phyloP scores from a whole-genome alignment of 1,284 basidiomycete species.

The Rhodotorula sp. region DNA sequence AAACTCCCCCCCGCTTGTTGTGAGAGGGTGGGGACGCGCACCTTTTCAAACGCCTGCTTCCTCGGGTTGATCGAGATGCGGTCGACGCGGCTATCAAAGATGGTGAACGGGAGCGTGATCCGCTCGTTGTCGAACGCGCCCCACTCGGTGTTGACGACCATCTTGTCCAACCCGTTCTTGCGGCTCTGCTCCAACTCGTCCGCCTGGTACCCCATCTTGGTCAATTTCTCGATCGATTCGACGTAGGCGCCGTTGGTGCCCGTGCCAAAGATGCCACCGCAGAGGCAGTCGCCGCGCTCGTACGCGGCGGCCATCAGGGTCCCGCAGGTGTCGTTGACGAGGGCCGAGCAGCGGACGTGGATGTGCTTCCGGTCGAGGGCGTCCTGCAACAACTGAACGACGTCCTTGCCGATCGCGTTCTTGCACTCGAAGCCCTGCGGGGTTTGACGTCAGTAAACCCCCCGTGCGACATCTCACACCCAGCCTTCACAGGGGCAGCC shows the following conservation, averaged over 20 bases:
- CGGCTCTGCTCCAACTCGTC: constrained; percentile 46
- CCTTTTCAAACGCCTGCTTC: constrained; percentile 91
- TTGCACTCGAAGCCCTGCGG: constrained; percentile 74
- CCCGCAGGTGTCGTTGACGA: constrained; percentile 97
- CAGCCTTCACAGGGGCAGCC: background rate
- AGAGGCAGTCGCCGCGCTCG: constrained; percentile 79
- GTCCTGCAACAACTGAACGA: constrained; percentile 87
- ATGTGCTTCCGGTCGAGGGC: constrained; percentile 91
- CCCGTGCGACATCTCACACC: background rate
- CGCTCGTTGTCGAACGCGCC: constrained; percentile 89
- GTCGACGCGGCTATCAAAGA: constrained; percentile 92
- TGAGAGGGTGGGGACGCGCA: background rate
- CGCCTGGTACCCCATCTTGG: constrained; percentile 64
- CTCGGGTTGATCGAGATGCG: constrained; percentile 90
- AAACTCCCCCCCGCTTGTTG: too few relatives aligned
- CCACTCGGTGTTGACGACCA: constrained; percentile 99
- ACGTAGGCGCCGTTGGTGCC: constrained; percentile 98
- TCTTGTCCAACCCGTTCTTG: constrained; percentile 55
- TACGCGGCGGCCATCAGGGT: constrained; percentile 91
- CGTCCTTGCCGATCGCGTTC: constrained; percentile 87
- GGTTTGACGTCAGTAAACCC: too few relatives aligned
- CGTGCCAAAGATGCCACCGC: constrained; percentile 94
- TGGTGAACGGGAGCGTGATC: constrained; percentile 79
- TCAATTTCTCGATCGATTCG: constrained; percentile 79
- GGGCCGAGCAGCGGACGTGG: constrained; percentile 87